A percentile compares a stretch with the other conserved stretches of the same genome.
These are phyloP conservation scores for Cicer arietinum DNA, from an alignment of 306 rosid genomes.

Conservation along the genomic window DNA sequence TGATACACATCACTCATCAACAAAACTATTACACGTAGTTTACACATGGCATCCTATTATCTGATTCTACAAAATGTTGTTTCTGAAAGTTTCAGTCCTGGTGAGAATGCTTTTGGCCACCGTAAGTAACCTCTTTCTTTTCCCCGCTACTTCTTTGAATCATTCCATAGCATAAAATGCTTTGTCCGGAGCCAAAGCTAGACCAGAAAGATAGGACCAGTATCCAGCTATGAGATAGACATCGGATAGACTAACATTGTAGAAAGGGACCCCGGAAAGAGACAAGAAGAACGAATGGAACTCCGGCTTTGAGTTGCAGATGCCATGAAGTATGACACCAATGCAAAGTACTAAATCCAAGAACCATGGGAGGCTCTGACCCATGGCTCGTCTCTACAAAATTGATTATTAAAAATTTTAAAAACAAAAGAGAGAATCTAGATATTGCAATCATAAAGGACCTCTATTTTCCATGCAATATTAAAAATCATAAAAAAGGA, in stretches of 20 bases:
- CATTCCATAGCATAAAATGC: slow-evolving; percentile 69
- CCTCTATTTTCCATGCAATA: neutral
- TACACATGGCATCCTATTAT: slow-evolving; percentile 31
- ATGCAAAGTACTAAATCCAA: slow-evolving; percentile 81
- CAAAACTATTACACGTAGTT: slow-evolving; percentile 22
- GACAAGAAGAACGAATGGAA: slow-evolving; percentile 67
- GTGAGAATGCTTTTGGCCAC: no score
- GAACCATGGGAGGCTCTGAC: slow-evolving; percentile 77
- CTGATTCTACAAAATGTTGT: slow-evolving; percentile 24
- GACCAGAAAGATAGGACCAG: slow-evolving; percentile 71
- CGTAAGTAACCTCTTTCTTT: no score
- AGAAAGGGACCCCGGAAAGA: slow-evolving; percentile 52
- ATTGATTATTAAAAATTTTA: slow-evolving; percentile 28
- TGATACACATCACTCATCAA: slow-evolving; percentile 32
- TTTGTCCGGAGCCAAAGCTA: slow-evolving; percentile 76
- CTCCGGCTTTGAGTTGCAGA: slow-evolving; percentile 74
- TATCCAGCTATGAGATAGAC: slow-evolving; percentile 81
- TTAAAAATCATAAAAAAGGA: neutral
- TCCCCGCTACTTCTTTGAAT: no score
- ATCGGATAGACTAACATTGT: slow-evolving; percentile 60
- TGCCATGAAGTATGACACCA: slow-evolving; percentile 87
- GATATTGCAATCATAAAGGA: slow-evolving; percentile 28
- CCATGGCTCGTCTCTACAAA: slow-evolving; percentile 82
- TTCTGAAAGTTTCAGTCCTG: no score
- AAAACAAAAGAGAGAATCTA: slow-evolving; percentile 32